phyloP scores from a whole-genome alignment of 208 protist genomes.

The Plasmodiophora brassicae region DNA sequence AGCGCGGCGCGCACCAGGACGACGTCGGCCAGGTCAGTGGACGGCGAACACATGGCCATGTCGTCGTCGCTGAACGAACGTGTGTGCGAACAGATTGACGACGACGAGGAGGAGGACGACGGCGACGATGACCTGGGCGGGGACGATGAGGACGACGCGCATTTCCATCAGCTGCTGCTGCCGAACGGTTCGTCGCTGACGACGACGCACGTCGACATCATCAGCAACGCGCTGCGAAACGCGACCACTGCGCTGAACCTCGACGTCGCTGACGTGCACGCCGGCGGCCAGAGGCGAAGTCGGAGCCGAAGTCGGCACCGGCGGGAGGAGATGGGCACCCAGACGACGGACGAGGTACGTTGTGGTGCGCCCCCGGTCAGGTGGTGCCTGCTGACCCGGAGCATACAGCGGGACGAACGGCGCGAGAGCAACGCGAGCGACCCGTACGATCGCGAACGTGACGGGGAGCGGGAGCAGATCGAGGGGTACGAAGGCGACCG shows the following conservation, averaged over 20 bases:
- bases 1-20: too few species aligned
- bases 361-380: too few species aligned
- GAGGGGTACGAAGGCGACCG: conserved; percentile 4
- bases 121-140: neutral
- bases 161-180: neutral
- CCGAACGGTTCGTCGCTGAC: neutral
- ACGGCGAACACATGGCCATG: too few species aligned
- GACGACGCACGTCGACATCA: neutral
- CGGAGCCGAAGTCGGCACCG: neutral
- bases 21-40: too few species aligned
- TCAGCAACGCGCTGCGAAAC: neutral
- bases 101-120: neutral
- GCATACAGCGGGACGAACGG: neutral
- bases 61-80: too few species aligned
- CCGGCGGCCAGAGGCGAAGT: neutral
- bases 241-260: neutral
- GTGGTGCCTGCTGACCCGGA: too few species aligned
- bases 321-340: neutral
- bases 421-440: neutral
- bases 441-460: neutral
- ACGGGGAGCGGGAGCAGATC: neutral
- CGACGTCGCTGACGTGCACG: neutral
- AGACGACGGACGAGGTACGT: neutral
- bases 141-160: neutral
- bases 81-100: too few species aligned